Evolutionary conservation across 257 asterid species (phyloP), one percentile per base, ranked within the genome.

Genomic region (Haberlea rhodopensis): DNA sequence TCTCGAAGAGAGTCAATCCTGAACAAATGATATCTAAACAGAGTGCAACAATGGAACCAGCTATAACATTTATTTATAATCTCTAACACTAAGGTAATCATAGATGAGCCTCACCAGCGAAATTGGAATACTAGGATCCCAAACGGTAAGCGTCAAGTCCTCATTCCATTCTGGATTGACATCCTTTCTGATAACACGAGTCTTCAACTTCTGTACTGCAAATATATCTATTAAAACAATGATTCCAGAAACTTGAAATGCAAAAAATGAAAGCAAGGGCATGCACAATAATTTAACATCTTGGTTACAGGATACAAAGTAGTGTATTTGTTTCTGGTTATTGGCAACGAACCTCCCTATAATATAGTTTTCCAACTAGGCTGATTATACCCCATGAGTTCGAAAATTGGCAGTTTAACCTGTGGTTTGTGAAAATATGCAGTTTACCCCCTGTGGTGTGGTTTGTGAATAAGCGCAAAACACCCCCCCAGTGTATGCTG

Each of bases 161-260:
- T 90, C 97, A 32, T 90, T 79, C 97, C 97, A 90, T 75, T 80
- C 91, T 6, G 97, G 97, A 82, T 90, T 90, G 26, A 85, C 73
- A 70, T 85, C 88, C 83, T 87, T 90, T 62, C 81, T 79, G 13
- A 87, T 77, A 21, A 90, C 88, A 21, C 97, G 95, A 22, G 95
- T 90, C 82, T 87, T 90, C 82, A 90, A 62, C 79, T 67, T 85
- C 97, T 89, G 91, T 81, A 75, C 28, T 8, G 21, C 45, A 61
- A n/a, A 32, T 7, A 3, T 21, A 57, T 43, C 32, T 27, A 52
- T 32, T 34, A 31, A 32, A 34, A 28, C 6, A 29, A 27, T 52
- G 25, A 15, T 6, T 2, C 19, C 31, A 29, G 8, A 59, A 59
- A 32, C 18, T 5, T 5, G 20, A 31, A 43, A 18, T 8, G 10